Evolutionary conservation across 345 rosid genomes (phyloP).

Genomic region (Acer saccharum): DNA sequence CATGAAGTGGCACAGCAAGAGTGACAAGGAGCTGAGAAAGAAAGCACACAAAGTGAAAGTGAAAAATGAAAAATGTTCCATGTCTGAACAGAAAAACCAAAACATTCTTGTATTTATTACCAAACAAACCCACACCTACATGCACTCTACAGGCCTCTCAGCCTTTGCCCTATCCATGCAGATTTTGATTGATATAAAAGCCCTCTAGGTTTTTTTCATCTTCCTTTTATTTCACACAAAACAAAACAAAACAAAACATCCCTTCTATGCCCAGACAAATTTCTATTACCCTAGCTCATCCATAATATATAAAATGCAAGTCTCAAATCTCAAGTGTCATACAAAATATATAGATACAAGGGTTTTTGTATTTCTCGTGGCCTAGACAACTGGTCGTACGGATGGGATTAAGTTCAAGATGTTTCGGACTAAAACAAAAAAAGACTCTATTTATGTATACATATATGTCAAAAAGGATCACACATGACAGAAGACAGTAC

Average conservation of each 20-base stretch:
- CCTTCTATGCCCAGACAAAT: slow-evolving; percentile 8
- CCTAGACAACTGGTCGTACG: not conserved
- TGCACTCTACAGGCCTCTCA: not conserved
- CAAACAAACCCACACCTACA: slow-evolving; percentile 24
- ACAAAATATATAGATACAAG: too few species aligned
- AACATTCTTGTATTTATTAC: slow-evolving; percentile 37
- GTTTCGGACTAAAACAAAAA: too few species aligned
- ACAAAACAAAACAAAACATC: not conserved
- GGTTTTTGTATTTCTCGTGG: not conserved
- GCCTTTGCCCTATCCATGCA: slow-evolving; percentile 15
- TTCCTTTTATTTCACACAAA: not conserved
- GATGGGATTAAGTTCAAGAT: not conserved
- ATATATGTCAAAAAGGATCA: too few species aligned
- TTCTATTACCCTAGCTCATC: not conserved
- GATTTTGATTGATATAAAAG: not conserved
- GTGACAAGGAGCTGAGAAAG: slow-evolving; percentile 6
- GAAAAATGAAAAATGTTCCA: slow-evolving; percentile 6
- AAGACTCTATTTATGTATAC: too few species aligned
- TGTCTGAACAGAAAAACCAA: slow-evolving; percentile 26
- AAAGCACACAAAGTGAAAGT: not conserved
- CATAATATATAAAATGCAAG: not conserved
- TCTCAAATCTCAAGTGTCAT: too few species aligned
- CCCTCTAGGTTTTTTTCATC: slow-evolving; percentile 10
- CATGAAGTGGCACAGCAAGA: slow-evolving; percentile 15
- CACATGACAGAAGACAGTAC: slow-evolving; percentile 4